Percentiles rank a stretch among this genome's conserved stretches.
These are phyloP conservation scores for Aspergillus persii DNA, from an alignment of 2,329 filamentous ascomycete genomes.

Conservation along the genomic window DNA sequence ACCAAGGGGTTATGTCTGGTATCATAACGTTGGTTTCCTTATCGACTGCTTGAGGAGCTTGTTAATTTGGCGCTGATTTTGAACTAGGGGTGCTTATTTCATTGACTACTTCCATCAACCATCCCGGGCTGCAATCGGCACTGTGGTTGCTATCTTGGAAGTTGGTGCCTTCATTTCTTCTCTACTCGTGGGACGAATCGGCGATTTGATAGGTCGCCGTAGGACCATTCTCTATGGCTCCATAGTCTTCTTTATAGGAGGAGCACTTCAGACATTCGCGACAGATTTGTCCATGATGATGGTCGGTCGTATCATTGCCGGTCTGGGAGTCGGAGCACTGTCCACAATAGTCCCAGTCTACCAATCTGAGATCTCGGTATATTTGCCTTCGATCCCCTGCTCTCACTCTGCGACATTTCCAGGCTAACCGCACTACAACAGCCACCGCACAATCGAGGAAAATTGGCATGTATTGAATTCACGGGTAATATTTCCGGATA, in stretches of 20 bases:
- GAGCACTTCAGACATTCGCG: conserved; percentile 78
- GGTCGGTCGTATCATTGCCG: conserved; percentile 75
- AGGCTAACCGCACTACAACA: conserved; percentile 20
- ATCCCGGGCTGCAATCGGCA: conserved; percentile 81
- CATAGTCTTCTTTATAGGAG: conserved; percentile 79
- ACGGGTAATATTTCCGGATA: conserved; percentile 97
- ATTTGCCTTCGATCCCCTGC: background rate
- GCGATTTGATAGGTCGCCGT: conserved; percentile 85
- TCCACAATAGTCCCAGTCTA: conserved; percentile 93
- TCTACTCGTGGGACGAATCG: conserved; percentile 78
- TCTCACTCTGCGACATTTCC: background rate
- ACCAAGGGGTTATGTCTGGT: conserved; percentile 65
- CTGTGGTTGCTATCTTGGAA: conserved; percentile 96
- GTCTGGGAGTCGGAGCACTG: conserved; percentile 80
- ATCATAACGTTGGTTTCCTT: conserved; percentile 61
- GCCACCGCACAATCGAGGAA: conserved; percentile 91
- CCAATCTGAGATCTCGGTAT: conserved; percentile 81
- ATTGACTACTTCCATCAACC: conserved; percentile 91
- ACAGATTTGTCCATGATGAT: conserved; percentile 87
- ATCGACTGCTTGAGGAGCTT: background rate
- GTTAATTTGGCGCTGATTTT: conserved; percentile 13
- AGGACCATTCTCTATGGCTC: conserved; percentile 93
- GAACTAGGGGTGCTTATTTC: conserved; percentile 74
- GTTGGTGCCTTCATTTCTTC: conserved; percentile 90
- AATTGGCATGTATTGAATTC: conserved; percentile 96